Conservation (phyloP, 345 rosid genomes). For the Syzygium grande region DNA sequence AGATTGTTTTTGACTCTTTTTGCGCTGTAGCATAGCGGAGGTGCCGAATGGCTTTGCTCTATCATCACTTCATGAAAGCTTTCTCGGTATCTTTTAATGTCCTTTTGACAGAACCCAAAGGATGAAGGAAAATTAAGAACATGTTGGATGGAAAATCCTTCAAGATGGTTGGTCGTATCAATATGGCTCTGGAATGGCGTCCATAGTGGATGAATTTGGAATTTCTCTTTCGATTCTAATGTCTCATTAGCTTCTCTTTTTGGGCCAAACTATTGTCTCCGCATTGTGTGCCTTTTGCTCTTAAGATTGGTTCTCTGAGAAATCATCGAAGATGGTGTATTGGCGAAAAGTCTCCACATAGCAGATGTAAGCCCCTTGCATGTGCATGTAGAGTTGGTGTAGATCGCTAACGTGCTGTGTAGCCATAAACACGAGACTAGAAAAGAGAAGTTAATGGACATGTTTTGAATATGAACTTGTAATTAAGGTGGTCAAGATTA, state of each 20-base stretch:
- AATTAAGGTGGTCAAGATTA: neutral
- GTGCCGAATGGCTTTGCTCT: neutral
- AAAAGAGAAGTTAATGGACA: neutral
- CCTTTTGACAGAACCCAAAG: neutral
- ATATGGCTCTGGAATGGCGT: neutral
- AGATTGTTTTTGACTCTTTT: neutral
- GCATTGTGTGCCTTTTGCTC: neutral
- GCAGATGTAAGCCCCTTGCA: neutral
- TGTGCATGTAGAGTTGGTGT: neutral
- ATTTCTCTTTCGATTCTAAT: neutral
- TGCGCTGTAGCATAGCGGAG: neutral
- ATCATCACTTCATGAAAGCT: neutral
- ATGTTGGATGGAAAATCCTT: neutral
- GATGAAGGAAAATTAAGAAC: neutral
- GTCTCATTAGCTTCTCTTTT: neutral
- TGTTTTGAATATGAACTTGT: neutral
- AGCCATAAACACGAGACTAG: neutral
- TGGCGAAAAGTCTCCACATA: neutral
- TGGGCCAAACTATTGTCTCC: neutral
- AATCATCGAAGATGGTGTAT: neutral
- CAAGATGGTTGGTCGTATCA: neutral
- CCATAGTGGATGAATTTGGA: neutral
- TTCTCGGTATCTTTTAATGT: neutral
- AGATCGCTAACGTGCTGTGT: neutral
- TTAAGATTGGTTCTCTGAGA: neutral